Conservation (phyloP, 768 basidiomycete genomes). For the Serendipita vermifera region DNA sequence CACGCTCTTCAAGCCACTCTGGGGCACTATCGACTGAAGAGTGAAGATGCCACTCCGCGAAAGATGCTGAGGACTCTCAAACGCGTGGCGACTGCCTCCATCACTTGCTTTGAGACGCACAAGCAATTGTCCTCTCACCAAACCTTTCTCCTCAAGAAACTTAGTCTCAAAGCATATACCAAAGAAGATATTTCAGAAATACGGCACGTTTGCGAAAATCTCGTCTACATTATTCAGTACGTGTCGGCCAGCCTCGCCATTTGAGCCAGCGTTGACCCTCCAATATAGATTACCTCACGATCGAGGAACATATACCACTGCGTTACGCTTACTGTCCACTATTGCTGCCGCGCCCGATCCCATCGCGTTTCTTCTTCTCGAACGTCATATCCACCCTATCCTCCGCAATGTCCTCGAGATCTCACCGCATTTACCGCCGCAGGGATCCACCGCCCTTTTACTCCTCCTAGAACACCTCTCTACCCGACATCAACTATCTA, state of each 20-base stretch:
- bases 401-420: background rate
- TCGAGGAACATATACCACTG: background rate
- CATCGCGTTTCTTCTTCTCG: background rate
- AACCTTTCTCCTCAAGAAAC: background rate
- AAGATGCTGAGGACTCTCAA: background rate
- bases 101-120: conserved; percentile 2
- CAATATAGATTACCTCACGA: background rate
- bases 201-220: background rate
- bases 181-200: background rate
- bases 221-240: background rate
- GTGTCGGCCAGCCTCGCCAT: no score
- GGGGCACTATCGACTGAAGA: no score
- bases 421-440: background rate
- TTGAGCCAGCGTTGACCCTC: background rate
- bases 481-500: background rate
- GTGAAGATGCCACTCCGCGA: background rate
- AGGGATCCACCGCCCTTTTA: background rate
- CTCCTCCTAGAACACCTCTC: background rate
- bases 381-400: background rate
- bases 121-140: background rate
- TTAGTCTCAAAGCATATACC: background rate
- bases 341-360: background rate
- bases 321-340: background rate
- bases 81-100: background rate
- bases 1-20: background rate